Evolutionary conservation across 345 rosid genomes (phyloP).

Genomic region (Arabis alpina): DNA sequence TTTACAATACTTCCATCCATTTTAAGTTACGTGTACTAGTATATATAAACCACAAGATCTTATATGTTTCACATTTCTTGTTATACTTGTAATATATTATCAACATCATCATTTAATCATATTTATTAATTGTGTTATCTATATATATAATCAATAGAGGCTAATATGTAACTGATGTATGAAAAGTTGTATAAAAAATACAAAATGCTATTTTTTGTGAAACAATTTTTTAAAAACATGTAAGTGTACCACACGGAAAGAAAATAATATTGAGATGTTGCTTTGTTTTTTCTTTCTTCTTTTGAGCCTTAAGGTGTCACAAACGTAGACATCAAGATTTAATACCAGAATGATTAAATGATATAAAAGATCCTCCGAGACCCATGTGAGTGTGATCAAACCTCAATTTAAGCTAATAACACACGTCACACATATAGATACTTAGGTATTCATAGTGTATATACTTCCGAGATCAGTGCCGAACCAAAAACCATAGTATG

Average conservation of each 20-base stretch:
- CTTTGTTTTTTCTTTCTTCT: conserved; percentile 22
- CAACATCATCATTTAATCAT: neutral
- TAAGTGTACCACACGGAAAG: neutral
- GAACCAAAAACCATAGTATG: neutral
- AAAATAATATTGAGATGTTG: conserved; percentile 18
- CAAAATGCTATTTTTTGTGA: neutral
- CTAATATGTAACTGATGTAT: too few relatives aligned
- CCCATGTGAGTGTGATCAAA: conserved; percentile 22
- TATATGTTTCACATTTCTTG: too few relatives aligned
- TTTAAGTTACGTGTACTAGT: neutral
- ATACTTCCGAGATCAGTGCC: neutral
- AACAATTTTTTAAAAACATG: neutral
- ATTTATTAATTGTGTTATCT: neutral
- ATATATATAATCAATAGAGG: too few relatives aligned
- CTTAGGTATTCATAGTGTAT: neutral
- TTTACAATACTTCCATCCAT: neutral
- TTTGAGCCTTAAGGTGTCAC: conserved; percentile 22
- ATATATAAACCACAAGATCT: too few relatives aligned
- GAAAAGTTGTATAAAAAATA: neutral
- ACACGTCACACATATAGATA: conserved; percentile 6
- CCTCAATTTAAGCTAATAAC: conserved; percentile 7
- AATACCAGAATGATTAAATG: conserved; percentile 6
- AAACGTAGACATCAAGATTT: conserved; percentile 29
- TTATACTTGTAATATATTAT: neutral
- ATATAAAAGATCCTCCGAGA: neutral